Base-by-base conservation (phyloP, 192 early-diverging fungal genomes). In the Coemansia sp. region DNA sequence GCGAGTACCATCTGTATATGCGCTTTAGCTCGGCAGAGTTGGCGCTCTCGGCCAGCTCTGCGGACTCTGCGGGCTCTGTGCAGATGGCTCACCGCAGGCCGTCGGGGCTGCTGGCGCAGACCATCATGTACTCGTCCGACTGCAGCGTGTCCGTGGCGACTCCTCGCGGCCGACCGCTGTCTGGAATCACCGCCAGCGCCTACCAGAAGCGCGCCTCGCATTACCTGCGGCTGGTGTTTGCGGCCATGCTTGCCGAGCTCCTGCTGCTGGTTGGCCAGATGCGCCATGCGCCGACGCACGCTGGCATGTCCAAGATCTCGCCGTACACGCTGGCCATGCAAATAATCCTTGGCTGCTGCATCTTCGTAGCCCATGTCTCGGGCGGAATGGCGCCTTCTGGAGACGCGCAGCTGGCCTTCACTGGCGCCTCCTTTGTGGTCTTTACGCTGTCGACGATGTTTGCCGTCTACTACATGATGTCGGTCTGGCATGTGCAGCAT, bases 401-500 rank as follows among this genome's bases (percentile, higher is more conserved):
- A 63, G 30, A 52, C 52, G 84, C 51, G 9, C 90, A 87, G 57
- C 58, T 90, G 11, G 81, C 85, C 10, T 85, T 87, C 64, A 82
- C 78, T 2, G 75, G 82, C 2, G 83, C 83, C 0, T 74, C 85
- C 7, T 86, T 90, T 48, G 80, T 89, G 34, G 81, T 83, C 8
- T 91, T 90, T 67, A 72, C 84, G 19, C 55, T 89, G 59, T 83
- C 89, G 3, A 84, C 87, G n/a, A 81, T 87, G 20, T 84, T 89
- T 58, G 85, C 81, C 8, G 85, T 90, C 77, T 81, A 86, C 18
- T 91, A 93, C 55, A 67, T 93, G 35, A 61, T 88, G 24, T 82
- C 83, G 0, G 85, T 93, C 14, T 86, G 87, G 83, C 64, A 82
- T 32, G 85, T 86, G 46, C 87, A 90, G 68, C 60, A 87, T 52